These are phyloP conservation scores for Fomitopsis serialis DNA, from an alignment of 768 basidiomycete species.

Conservation along the genomic window DNA sequence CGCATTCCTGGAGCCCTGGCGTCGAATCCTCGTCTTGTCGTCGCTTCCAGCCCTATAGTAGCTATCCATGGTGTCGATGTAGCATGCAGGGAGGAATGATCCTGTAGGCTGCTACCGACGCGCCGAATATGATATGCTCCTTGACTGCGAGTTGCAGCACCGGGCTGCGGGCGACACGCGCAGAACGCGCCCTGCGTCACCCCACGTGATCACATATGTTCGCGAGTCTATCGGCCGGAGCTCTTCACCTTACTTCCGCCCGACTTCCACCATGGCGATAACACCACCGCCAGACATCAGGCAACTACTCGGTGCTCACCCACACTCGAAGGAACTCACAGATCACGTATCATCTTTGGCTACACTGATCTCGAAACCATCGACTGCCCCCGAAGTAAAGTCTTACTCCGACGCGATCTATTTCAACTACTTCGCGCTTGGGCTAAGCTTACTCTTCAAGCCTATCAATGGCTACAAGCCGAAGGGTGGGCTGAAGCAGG, in stretches of 20 bases:
- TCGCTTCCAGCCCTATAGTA: background rate
- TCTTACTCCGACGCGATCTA: slow-evolving; percentile 81
- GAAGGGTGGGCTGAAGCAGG: slow-evolving; percentile 34
- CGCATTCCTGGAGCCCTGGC: slow-evolving; percentile 10
- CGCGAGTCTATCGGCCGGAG: too few species aligned
- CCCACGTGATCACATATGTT: too few species aligned
- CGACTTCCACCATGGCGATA: slow-evolving; percentile 9
- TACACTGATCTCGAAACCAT: slow-evolving; percentile 12
- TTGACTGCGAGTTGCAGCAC: too few species aligned
- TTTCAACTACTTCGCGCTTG: slow-evolving; percentile 76
- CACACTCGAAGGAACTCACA: slow-evolving; percentile 39
- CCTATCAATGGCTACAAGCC: slow-evolving; percentile 65
- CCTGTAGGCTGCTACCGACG: background rate
- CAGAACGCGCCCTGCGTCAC: too few species aligned
- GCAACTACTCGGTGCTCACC: slow-evolving; percentile 47
- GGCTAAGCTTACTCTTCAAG: slow-evolving; percentile 75
- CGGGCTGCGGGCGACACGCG: too few species aligned
- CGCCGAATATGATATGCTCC: too few species aligned
- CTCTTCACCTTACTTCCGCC: too few species aligned
- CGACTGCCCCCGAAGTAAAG: slow-evolving; percentile 59
- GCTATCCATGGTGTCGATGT: background rate
- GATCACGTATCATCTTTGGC: slow-evolving; percentile 35
- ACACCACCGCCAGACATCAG: slow-evolving; percentile 11
- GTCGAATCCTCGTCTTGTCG: slow-evolving; percentile 10
- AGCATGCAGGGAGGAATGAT: background rate